These are phyloP conservation scores for Lipomyces orientalis DNA, from an alignment of 805 yeast genomes.

Conservation along the genomic window DNA sequence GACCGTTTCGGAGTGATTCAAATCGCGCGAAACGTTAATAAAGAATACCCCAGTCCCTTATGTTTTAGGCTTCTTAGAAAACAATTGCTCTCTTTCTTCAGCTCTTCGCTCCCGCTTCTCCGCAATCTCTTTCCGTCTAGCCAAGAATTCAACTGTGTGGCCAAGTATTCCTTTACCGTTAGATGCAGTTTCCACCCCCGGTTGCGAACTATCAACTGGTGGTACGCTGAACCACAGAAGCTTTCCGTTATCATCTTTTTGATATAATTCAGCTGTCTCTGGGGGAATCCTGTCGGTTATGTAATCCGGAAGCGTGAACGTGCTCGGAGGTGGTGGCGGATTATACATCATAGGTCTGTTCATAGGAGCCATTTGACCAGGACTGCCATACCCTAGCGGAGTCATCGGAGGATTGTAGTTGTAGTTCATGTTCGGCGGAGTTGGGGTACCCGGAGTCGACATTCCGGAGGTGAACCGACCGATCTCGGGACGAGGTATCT, in stretches of 20 bases:
- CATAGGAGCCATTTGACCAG: conserved; percentile 19
- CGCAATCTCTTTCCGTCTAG: conserved; percentile 21
- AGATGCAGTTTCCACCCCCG: conserved; percentile 3
- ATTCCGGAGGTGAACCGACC: conserved; percentile 19
- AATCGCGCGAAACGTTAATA: background rate
- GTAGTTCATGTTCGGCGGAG: conserved; percentile 19
- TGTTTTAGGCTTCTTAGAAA: background rate
- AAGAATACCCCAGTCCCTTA: background rate
- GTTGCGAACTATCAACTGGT: conserved; percentile 36
- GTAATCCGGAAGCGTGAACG: conserved; percentile 45
- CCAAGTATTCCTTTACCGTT: conserved; percentile 29
- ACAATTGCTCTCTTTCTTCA: conserved; percentile 14
- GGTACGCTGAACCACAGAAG: conserved; percentile 42
- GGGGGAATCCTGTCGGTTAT: conserved; percentile 37
- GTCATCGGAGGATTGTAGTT: conserved; percentile 13
- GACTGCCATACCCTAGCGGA: conserved; percentile 5
- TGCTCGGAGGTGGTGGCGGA: conserved; percentile 45
- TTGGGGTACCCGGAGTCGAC: conserved; percentile 23
- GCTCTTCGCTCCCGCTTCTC: conserved; percentile 33
- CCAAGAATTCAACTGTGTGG: conserved; percentile 31
- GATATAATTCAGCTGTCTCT: conserved; percentile 36
- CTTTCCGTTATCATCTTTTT: conserved; percentile 36
- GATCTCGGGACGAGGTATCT: conserved; percentile 25
- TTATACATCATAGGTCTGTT: conserved; percentile 31
- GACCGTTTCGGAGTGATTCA: background rate